A percentile compares a stretch with the other conserved stretches of the same genome.
Evolutionary conservation across 176 grass and related monocot genomes (phyloP).

Genomic region (Ampelocalamus luodianensis): DNA sequence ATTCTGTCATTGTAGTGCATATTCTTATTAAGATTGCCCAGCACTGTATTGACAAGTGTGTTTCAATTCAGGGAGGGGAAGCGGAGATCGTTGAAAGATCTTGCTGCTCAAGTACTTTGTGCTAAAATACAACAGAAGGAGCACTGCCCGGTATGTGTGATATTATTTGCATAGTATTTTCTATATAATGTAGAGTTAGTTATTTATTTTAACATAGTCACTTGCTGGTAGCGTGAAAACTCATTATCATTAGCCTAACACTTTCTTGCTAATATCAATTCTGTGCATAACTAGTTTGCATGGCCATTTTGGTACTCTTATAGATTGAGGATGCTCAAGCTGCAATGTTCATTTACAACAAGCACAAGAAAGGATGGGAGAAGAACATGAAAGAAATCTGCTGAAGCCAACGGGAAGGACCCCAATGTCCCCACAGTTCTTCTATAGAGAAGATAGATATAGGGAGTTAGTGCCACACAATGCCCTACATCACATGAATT

Average conservation of each 20-base stretch:
- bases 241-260: not conserved
- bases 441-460: constrained; percentile 32
- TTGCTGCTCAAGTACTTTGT: constrained; percentile 86
- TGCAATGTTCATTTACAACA: constrained; percentile 91
- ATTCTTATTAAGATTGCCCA: constrained; percentile 33
- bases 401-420: constrained; percentile 34
- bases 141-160: constrained; percentile 76
- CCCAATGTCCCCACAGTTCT: constrained; percentile 48
- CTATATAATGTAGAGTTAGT: not conserved
- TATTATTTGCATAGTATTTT: constrained; percentile 19
- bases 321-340: constrained; percentile 88
- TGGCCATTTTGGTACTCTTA: not conserved
- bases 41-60: constrained; percentile 30
- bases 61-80: constrained; percentile 62
- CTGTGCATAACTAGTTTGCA: constrained; percentile 24
- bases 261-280: constrained; percentile 17
- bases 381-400: constrained; percentile 65
- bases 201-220: not conserved
- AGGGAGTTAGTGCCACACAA: not conserved
- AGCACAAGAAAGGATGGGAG: constrained; percentile 87
- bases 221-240: not conserved
- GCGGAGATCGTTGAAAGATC: constrained; percentile 76
- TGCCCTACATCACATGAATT: constrained; percentile 13
- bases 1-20: constrained; percentile 17
- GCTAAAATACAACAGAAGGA: constrained; percentile 82